Conservation (phyloP, 1,139 yeast genomes). For the Scheffersomyces segobiensis region DNA sequence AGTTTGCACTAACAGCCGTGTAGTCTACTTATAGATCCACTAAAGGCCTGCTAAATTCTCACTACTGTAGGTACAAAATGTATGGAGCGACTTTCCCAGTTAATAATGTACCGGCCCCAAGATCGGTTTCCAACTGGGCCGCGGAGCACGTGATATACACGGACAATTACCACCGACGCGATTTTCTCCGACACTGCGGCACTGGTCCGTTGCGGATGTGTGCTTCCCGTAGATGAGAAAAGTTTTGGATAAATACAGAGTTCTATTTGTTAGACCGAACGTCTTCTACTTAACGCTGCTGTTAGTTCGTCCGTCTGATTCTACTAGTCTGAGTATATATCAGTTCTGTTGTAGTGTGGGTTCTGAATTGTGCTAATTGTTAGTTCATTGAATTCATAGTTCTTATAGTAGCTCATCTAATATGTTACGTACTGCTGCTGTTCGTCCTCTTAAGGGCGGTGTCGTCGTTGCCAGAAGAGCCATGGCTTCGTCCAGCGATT, state of each 20-base stretch:
- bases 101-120: background rate
- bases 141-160: background rate
- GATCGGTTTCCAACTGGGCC: background rate
- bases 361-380: background rate
- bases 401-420: conserved; percentile 1
- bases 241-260: background rate
- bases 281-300: background rate
- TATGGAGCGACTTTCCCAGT: background rate
- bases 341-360: background rate
- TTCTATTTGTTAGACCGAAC: background rate
- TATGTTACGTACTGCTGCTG: conserved; percentile 23
- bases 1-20: no score
- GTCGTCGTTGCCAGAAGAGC: conserved; percentile 25
- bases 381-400: background rate
- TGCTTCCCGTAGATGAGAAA: conserved; percentile 13
- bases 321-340: background rate
- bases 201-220: conserved; percentile 11
- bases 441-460: conserved; percentile 19
- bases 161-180: conserved; percentile 6
- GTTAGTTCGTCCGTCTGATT: background rate
- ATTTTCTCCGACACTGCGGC: background rate
- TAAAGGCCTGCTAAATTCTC: no score
- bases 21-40: no score
- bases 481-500: conserved; percentile 39
- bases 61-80: no score